Evolutionary conservation across 768 basidiomycete species (phyloP), one percentile per base, ranked within the genome.

Genomic region (Hortiboletus campestris): DNA sequence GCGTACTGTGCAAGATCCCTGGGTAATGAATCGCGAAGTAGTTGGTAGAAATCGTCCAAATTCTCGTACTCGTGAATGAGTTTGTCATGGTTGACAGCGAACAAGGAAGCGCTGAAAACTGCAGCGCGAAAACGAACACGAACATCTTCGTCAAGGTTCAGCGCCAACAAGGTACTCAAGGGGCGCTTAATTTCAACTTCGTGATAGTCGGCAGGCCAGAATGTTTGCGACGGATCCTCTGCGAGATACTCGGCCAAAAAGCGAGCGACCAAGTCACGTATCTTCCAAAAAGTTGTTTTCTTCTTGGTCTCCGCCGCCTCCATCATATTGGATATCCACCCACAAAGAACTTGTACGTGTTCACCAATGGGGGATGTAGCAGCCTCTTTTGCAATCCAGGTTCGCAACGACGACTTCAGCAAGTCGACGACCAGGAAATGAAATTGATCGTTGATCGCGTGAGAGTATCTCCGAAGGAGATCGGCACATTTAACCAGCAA

Each of bases 41-140:
- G 62, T 3, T 70, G 55, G 60, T 91, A 91, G 41, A 69, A 65
- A 36, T 47, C 59, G 3, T 69, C 68, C 35, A 71, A n/a, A 32
- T 64, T 60, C 25, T 64, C 58, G 20, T 60, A 58, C 17, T 59
- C 54, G 31, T 51, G 58, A 19, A 44, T 76, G 74, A 17, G 83
- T 22, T 50, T 57, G 12, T 58, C 61, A 20, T 57, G 59, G 10
- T 53, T 75, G 2, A 80, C 67, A 4, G 79, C 74, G 61, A 91
- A 85, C 25, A 90, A 67, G 9, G 76, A 76, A 31, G 85, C 80
- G 49, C 77, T 84, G n/a, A 81, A 70, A 14, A 78, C 73, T 1
- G 88, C 88, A 2, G 80, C 81, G 31, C 90, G 85, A 66, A 94
- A 89, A 16, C 96, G 84, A 44, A 97, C 88, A 32, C 94, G 83